Evolutionary conservation across 768 basidiomycete genomes (phyloP).

Genomic region (Tephrocybe sp.): DNA sequence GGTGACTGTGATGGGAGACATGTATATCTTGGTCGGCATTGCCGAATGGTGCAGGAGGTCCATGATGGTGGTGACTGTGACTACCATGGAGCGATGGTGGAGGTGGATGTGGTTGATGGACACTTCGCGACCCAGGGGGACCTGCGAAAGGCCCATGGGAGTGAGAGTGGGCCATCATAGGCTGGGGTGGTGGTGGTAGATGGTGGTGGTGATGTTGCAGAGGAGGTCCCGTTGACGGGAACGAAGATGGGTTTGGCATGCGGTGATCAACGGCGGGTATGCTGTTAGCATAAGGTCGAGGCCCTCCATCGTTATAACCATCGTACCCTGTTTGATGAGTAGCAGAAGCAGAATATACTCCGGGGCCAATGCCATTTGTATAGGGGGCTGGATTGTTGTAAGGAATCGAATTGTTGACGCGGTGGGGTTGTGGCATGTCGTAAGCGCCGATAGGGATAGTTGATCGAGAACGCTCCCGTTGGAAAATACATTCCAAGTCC

Average conservation of each 20-base stretch:
- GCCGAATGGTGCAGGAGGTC: conserved; percentile 21
- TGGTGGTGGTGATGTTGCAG: conserved; percentile 13
- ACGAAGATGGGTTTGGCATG: conserved; percentile 4
- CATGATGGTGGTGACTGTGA: conserved; percentile 11
- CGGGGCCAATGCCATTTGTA: conserved; percentile 2
- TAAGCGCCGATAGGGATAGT: conserved; percentile 17
- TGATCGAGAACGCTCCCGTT: conserved; percentile 17
- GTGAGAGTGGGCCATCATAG: conserved; percentile 7
- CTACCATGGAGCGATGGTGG: conserved; percentile 9
- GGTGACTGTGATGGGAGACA: conserved; percentile 11
- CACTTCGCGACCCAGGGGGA: conserved; percentile 16
- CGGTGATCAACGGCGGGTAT: conserved; percentile 8
- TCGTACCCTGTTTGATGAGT: conserved; percentile 4
- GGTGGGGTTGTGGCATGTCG: conserved; percentile 17
- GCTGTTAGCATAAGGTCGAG: conserved; percentile 5
- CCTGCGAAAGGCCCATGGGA: conserved; percentile 11
- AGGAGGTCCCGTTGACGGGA: conserved; percentile 3
- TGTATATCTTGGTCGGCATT: conserved; percentile 11
- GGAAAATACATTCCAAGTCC: conserved; percentile 55
- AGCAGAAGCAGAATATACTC: background rate
- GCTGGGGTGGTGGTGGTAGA: conserved; percentile 6
- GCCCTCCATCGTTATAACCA: conserved; percentile 8
- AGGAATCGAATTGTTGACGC: conserved; percentile 7
- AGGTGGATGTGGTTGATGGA: conserved; percentile 17
- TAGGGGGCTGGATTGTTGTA: conserved; percentile 2